phyloP scores from a whole-genome alignment of 768 basidiomycete species.

The Calocybe gangraenosa region DNA sequence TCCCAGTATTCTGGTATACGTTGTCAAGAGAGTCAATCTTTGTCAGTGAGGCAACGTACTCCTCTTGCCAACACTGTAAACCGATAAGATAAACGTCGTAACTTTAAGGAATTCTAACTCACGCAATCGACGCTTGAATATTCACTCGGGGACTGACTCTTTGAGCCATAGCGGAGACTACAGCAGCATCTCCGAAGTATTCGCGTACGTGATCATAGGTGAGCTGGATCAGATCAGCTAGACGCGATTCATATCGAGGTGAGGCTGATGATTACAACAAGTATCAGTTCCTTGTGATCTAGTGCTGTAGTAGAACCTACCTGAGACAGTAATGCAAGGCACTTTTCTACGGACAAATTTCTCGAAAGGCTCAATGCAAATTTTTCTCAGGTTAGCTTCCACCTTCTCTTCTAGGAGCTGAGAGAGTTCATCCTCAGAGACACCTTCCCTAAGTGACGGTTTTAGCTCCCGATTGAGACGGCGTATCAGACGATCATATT shows the following conservation, averaged over 20 bases:
- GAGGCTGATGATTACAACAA: slow-evolving; percentile 5
- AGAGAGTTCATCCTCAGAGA: background rate
- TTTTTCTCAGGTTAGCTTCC: background rate
- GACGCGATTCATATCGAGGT: slow-evolving; percentile 6
- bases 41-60: slow-evolving; percentile 8
- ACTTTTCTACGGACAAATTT: slow-evolving; percentile 3
- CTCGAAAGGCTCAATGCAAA: slow-evolving; percentile 7
- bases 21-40: background rate
- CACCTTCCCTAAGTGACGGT: background rate
- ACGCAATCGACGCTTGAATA: slow-evolving; percentile 22
- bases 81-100: background rate
- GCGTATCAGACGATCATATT: slow-evolving; percentile 21
- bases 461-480: background rate
- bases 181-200: slow-evolving; percentile 12
- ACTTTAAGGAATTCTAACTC: background rate
- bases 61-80: slow-evolving; percentile 13
- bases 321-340: slow-evolving; percentile 11
- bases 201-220: slow-evolving; percentile 14
- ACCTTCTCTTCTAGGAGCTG: slow-evolving; percentile 2
- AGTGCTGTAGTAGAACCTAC: background rate
- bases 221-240: slow-evolving; percentile 8
- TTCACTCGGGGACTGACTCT: slow-evolving; percentile 18
- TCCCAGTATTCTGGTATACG: slow-evolving; percentile 21
- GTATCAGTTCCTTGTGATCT: too few species aligned
- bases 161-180: slow-evolving; percentile 22